phyloP scores from a whole-genome alignment of 2,329 filamentous ascomycete species.

The Colletotrichum sp. region DNA sequence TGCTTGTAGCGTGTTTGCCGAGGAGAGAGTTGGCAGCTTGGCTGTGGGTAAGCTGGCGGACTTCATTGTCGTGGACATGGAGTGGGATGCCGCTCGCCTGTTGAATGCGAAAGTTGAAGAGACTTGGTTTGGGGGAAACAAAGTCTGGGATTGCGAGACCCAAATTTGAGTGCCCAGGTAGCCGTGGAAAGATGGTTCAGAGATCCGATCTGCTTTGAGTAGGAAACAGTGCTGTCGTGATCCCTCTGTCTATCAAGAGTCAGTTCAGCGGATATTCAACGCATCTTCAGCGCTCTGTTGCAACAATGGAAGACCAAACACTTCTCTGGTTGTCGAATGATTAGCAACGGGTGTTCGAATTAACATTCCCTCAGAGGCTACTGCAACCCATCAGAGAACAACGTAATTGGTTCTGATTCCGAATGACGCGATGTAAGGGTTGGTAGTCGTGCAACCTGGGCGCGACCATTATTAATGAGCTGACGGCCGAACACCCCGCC shows the following conservation, averaged over 20 bases:
- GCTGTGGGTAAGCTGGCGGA: slow-evolving; percentile 60
- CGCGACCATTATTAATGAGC: neutral
- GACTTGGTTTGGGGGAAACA: slow-evolving; percentile 58
- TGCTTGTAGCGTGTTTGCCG: slow-evolving; percentile 64
- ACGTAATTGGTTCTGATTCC: neutral
- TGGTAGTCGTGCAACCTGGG: neutral
- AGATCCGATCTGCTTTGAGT: neutral
- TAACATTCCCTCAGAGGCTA: neutral
- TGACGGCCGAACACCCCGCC: neutral
- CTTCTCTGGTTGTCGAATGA: neutral
- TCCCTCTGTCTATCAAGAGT: neutral
- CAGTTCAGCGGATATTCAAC: neutral
- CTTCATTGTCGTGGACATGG: slow-evolving; percentile 58
- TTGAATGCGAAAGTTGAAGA: slow-evolving; percentile 49
- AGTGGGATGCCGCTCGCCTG: slow-evolving; percentile 50
- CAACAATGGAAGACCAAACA: no score
- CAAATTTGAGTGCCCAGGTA: no score
- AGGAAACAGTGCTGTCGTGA: neutral
- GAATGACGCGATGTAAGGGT: neutral
- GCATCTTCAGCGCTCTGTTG: neutral
- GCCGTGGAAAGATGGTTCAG: neutral
- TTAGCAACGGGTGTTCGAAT: neutral
- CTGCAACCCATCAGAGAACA: neutral
- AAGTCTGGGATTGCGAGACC: slow-evolving; percentile 33
- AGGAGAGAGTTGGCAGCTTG: slow-evolving; percentile 57